phyloP scores from a whole-genome alignment of 208 protist species.

The Trypanosoma rangeli region DNA sequence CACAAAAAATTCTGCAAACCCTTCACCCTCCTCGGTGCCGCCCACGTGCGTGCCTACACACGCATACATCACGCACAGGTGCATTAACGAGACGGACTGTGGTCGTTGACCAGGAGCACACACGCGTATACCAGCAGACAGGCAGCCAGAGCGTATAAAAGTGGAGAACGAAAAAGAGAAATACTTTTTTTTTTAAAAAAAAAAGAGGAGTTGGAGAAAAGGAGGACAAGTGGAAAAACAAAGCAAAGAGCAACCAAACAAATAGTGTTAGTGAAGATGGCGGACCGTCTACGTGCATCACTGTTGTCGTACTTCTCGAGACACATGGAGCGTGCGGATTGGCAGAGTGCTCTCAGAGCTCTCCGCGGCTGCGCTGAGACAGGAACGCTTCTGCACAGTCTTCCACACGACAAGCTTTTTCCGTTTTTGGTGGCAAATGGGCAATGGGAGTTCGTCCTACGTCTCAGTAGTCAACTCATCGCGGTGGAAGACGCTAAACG shows the following conservation, averaged over 20 bases:
- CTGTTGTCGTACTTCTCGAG: slow-evolving; percentile 29
- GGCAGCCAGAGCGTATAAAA: not conserved
- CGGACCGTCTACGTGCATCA: slow-evolving; percentile 23
- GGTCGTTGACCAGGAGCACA: not conserved
- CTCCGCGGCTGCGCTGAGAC: slow-evolving; percentile 30
- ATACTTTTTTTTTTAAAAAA: too few relatives aligned
- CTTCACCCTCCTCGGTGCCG: too few relatives aligned
- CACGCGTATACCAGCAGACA: not conserved
- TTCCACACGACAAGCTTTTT: slow-evolving; percentile 33
- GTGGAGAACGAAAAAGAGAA: not conserved
- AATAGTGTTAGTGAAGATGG: slow-evolving; percentile 6
- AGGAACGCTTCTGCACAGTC: slow-evolving; percentile 18
- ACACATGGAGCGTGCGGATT: slow-evolving; percentile 33
- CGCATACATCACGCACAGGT: not conserved
- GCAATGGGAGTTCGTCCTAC: slow-evolving; percentile 37
- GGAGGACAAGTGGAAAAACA: not conserved
- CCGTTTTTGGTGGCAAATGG: slow-evolving; percentile 38
- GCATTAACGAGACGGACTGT: too few relatives aligned
- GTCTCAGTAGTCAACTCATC: slow-evolving; percentile 22
- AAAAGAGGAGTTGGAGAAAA: not conserved
- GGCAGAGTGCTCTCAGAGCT: slow-evolving; percentile 27
- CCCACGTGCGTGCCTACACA: slow-evolving; percentile 1
- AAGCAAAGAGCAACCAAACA: not conserved
- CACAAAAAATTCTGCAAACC: too few relatives aligned
- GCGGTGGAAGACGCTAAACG: not conserved